Evolutionary conservation across 2,329 filamentous ascomycete species (phyloP), one percentile per base, ranked within the genome.

Genomic region (Paecilomyces formosus): DNA sequence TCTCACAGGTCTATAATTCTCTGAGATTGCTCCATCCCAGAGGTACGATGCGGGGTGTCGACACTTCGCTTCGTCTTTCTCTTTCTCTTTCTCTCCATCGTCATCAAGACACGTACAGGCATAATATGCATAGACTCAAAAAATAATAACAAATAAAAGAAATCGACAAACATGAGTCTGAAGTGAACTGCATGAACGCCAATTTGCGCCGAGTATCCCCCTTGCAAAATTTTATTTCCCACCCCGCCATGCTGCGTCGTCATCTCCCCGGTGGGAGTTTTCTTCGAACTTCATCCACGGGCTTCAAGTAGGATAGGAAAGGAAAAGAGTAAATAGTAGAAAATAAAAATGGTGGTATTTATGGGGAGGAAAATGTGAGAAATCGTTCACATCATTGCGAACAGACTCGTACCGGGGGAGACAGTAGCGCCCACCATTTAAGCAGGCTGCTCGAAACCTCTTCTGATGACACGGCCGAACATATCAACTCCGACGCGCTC

Each of bases 391-490:
- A 45, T 18, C 1, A 2, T 18, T 15, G 39, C 39, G 39, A 45
- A 45, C 39, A 45, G 18, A n/a, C 13, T n/a, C 15, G 39, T 18
- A 2, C n/a, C 9, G 15, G n/a, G 39, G 8, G 7, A 45, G 18
- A n/a, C 15, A 45, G 35, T 18, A 45, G 35, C n/a, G 35, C n/a
- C 39, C 39, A 45, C 9, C 50, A 15, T 11, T 76, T 74, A 89
- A 65, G 85, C 87, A 61, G 85, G 84, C 75, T 93, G 89, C 79
- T 96, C 92, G 82, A 92, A 96, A 55, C 90, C 88, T 70, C 92
- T 84, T 76, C 88, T 84, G 63, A 96, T 85, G 62, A 96, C 86
- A 66, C 90, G 70, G 24, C 76, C 76, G 64, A 79, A 79, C 75
- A 77, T 76, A 53, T 79, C 77, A 50, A 79, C 68, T 18, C 72